phyloP scores from a whole-genome alignment of 148 eudicot genomes.

The Cornus florida region DNA sequence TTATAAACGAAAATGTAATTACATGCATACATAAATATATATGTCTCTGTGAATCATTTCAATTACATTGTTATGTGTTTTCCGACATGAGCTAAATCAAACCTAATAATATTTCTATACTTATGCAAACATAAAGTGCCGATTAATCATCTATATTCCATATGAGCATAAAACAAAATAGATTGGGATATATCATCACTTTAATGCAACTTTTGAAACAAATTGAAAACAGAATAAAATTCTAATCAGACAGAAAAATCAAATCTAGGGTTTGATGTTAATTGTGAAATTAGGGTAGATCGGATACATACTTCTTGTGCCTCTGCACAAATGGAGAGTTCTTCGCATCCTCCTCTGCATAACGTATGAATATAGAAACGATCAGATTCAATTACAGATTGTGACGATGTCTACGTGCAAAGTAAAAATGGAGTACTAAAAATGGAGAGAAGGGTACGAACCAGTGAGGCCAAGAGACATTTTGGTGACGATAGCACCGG shows the following conservation, averaged over 20 bases:
- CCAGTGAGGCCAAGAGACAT: slow-evolving; percentile 47
- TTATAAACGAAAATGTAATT: no score
- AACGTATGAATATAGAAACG: not conserved
- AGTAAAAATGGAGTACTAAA: no score
- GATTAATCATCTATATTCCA: no score
- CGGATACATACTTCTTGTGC: slow-evolving; percentile 47
- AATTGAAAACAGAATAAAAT: no score
- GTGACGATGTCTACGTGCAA: no score
- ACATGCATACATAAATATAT: not conserved
- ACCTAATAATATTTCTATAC: no score
- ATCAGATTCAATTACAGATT: not conserved
- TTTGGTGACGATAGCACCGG: slow-evolving; percentile 44
- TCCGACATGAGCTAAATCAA: no score
- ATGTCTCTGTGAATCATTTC: not conserved
- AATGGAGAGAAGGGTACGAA: slow-evolving; percentile 12
- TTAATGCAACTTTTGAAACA: no score
- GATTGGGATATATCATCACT: no score
- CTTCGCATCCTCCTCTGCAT: slow-evolving; percentile 80
- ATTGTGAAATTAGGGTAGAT: not conserved
- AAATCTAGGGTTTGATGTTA: not conserved
- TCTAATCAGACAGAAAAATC: no score
- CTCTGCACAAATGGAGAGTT: slow-evolving; percentile 77
- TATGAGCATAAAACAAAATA: not conserved
- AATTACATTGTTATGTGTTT: not conserved
- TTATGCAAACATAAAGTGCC: not conserved